A percentile compares a stretch with the other conserved stretches of the same genome.
phyloP scores from a whole-genome alignment of 176 grass and related monocot genomes.

The Cymbopogon citratus region DNA sequence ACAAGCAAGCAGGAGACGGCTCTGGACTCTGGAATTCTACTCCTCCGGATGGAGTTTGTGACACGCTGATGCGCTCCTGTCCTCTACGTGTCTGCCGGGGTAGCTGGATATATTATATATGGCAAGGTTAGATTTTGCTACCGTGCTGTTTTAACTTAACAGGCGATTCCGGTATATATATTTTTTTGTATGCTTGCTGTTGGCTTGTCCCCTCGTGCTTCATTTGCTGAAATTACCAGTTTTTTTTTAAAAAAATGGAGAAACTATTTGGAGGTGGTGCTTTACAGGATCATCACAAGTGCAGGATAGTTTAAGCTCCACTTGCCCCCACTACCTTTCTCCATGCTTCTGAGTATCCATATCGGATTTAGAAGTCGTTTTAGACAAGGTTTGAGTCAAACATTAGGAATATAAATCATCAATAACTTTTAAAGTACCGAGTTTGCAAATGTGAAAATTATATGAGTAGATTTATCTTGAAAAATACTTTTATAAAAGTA shows the following conservation, averaged over 20 bases:
- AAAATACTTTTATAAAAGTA: too few relatives aligned
- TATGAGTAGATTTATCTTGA: too few relatives aligned
- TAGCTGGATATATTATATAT: not conserved
- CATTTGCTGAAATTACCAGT: not conserved
- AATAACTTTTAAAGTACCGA: too few relatives aligned
- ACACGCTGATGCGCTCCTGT: constrained; percentile 1
- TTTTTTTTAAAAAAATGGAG: not conserved
- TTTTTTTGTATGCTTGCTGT: not conserved
- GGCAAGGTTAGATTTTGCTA: not conserved
- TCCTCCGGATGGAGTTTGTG: not conserved
- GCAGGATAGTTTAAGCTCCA: not conserved
- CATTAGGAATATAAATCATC: too few relatives aligned
- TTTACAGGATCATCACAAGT: not conserved
- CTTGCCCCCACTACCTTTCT: not conserved
- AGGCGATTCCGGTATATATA: too few relatives aligned
- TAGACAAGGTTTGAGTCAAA: too few relatives aligned
- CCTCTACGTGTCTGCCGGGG: not conserved
- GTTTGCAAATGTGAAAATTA: too few relatives aligned
- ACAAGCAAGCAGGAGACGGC: not conserved
- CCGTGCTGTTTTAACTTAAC: not conserved
- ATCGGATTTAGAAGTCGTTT: too few relatives aligned
- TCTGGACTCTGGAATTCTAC: not conserved
- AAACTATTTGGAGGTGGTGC: not conserved
- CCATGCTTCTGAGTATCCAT: not conserved
- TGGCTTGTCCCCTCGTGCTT: not conserved